A percentile compares a stretch with the other conserved stretches of the same genome.
phyloP scores from a whole-genome alignment of 1,284 basidiomycete genomes.

The Tylopilus orsonianus region DNA sequence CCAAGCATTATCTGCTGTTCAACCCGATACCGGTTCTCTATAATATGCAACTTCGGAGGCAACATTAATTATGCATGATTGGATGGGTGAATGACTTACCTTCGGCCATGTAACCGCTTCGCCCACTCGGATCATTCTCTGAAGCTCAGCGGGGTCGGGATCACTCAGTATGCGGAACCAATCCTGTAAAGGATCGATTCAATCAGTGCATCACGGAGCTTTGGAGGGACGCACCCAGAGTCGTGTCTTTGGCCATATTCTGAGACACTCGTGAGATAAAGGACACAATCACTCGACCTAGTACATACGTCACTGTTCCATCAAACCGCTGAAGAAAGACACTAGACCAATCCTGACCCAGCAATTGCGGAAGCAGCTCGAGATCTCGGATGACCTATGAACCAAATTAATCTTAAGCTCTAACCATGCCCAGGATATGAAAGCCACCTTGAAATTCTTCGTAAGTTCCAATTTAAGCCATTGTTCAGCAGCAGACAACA shows the following conservation, averaged over 20 bases:
- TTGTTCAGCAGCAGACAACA: constrained; percentile 89
- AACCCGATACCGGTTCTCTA: constrained; percentile 78
- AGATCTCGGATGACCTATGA: constrained; percentile 84
- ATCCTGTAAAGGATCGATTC: constrained; percentile 48
- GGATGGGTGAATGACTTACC: constrained; percentile 42
- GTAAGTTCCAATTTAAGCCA: constrained; percentile 93
- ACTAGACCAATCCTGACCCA: constrained; percentile 94
- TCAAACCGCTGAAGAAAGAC: constrained; percentile 92
- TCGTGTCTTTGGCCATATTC: constrained; percentile 85
- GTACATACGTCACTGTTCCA: constrained; percentile 73
- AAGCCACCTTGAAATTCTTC: constrained; percentile 85
- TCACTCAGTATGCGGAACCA: constrained; percentile 86
- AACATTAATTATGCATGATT: constrained; percentile 8
- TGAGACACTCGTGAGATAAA: constrained; percentile 39
- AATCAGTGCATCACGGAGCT: background rate
- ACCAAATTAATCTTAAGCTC: background rate
- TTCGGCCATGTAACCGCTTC: constrained; percentile 95
- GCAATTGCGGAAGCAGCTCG: constrained; percentile 83
- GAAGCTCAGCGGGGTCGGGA: constrained; percentile 76
- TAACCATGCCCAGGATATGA: background rate
- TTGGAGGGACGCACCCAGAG: constrained; percentile 51
- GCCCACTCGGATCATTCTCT: constrained; percentile 83
- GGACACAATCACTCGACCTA: constrained; percentile 9
- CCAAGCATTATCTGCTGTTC: constrained; percentile 85
- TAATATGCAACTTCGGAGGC: constrained; percentile 77